These are phyloP conservation scores for Proliferodiscus dingleyae DNA, from an alignment of 2,329 filamentous ascomycete species.

Conservation along the genomic window DNA sequence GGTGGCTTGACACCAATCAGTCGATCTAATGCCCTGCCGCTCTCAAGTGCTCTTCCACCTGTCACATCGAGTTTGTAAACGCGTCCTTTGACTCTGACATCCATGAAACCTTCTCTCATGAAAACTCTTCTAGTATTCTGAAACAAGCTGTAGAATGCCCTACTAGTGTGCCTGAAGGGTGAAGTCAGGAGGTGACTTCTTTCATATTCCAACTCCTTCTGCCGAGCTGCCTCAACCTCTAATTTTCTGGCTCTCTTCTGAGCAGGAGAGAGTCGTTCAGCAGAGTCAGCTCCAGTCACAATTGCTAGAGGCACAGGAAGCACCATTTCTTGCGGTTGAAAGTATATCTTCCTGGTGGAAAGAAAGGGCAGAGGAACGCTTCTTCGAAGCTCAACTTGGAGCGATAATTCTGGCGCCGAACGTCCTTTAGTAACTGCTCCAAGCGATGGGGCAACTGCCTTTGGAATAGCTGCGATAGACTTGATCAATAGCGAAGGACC, in stretches of 20 bases:
- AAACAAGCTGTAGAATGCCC: conserved; percentile 40
- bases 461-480: conserved; percentile 27
- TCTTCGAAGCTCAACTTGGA: conserved; percentile 44
- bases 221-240: conserved; percentile 32
- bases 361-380: conserved; percentile 29
- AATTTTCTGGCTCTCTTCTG: conserved; percentile 29
- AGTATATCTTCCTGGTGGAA: conserved; percentile 20
- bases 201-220: conserved; percentile 40
- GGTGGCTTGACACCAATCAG: conserved; percentile 37
- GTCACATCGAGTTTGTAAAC: conserved; percentile 55
- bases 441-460: conserved; percentile 9
- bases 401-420: conserved; percentile 33
- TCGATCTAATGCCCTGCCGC: conserved; percentile 54
- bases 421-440: conserved; percentile 10
- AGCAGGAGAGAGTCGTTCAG: conserved; percentile 14
- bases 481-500: conserved; percentile 55
- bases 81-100: conserved; percentile 43
- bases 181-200: conserved; percentile 51
- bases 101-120: conserved; percentile 52
- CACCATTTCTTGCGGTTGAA: conserved; percentile 19
- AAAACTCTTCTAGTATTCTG: conserved; percentile 45
- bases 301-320: conserved; percentile 29
- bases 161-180: conserved; percentile 49
- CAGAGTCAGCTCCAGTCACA: conserved; percentile 1
- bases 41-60: conserved; percentile 53